Evolutionary conservation across 257 asterid genomes (phyloP).

Genomic region (Capsicum rhomboideum): DNA sequence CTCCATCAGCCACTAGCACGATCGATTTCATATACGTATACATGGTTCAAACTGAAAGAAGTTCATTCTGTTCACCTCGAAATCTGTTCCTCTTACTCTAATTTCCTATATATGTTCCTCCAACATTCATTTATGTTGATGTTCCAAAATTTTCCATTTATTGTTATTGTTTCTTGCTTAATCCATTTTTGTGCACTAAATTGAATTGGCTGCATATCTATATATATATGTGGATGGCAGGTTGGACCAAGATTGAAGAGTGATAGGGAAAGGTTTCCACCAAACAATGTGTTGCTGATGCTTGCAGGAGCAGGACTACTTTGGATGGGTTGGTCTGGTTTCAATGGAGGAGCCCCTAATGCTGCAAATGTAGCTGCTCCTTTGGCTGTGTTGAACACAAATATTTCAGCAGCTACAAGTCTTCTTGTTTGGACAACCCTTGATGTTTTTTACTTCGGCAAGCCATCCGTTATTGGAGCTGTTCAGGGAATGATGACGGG

Average conservation of each 20-base stretch:
- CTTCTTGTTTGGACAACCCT: constrained; percentile 88
- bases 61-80: neutral
- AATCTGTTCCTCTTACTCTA: neutral
- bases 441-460: constrained; percentile 76
- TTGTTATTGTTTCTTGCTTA: neutral
- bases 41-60: neutral
- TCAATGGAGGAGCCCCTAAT: constrained; percentile 88
- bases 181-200: neutral
- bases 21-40: neutral
- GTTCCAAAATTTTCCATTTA: neutral
- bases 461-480: constrained; percentile 87
- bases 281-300: constrained; percentile 72
- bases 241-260: constrained; percentile 82
- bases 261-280: constrained; percentile 82
- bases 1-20: neutral
- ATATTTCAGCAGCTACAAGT: constrained; percentile 79
- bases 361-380: constrained; percentile 75
- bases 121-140: neutral
- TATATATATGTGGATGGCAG: constrained; percentile 22
- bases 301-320: constrained; percentile 87
- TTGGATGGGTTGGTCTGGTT: constrained; percentile 99
- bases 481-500: constrained; percentile 94
- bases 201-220: neutral
- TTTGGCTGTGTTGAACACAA: constrained; percentile 64
- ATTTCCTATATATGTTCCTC: neutral